Evolutionary conservation across 768 basidiomycete genomes (phyloP).

Genomic region (Phaeotremella skinneri): DNA sequence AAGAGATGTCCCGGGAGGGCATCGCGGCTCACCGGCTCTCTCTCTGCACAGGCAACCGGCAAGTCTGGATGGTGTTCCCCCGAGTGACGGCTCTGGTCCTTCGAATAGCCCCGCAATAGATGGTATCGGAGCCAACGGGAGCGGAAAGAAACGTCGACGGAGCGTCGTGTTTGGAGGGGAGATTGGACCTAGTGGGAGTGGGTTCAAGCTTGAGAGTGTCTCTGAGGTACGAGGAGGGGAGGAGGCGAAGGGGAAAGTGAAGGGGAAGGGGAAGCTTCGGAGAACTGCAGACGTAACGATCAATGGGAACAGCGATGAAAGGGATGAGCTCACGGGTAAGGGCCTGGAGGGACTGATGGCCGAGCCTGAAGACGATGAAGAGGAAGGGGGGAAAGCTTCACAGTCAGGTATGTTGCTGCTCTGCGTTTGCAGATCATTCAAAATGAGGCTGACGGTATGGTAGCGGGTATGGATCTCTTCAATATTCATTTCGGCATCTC

Average conservation of each 20-base stretch:
- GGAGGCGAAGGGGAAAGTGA: slow-evolving; percentile 23
- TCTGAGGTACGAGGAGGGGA: slow-evolving; percentile 29
- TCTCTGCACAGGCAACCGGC: slow-evolving; percentile 53
- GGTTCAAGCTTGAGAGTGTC: slow-evolving; percentile 31
- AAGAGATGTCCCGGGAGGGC: slow-evolving; percentile 45
- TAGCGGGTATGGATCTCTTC: slow-evolving; percentile 56
- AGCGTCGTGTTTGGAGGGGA: slow-evolving; percentile 48
- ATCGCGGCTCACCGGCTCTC: slow-evolving; percentile 29
- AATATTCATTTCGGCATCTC: slow-evolving; percentile 71
- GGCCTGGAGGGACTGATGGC: slow-evolving; percentile 2
- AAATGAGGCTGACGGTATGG: slow-evolving; percentile 16
- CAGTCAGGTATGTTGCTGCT: slow-evolving; percentile 15
- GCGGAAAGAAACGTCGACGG: slow-evolving; percentile 41
- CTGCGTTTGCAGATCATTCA: slow-evolving; percentile 8
- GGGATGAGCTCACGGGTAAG: slow-evolving; percentile 1
- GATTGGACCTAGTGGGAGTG: slow-evolving; percentile 50
- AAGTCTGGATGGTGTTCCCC: slow-evolving; percentile 60
- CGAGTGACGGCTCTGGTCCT: neutral
- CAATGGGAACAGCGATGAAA: slow-evolving; percentile 12
- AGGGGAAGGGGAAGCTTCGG: no score
- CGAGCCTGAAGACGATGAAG: slow-evolving; percentile 20
- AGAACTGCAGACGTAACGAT: no score
- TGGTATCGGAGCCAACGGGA: slow-evolving; percentile 1
- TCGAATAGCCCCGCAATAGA: neutral
- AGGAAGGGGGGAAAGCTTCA: slow-evolving; percentile 20